These are phyloP conservation scores for Coemansia erecta DNA, from an alignment of 192 early-diverging fungal genomes.

Conservation along the genomic window DNA sequence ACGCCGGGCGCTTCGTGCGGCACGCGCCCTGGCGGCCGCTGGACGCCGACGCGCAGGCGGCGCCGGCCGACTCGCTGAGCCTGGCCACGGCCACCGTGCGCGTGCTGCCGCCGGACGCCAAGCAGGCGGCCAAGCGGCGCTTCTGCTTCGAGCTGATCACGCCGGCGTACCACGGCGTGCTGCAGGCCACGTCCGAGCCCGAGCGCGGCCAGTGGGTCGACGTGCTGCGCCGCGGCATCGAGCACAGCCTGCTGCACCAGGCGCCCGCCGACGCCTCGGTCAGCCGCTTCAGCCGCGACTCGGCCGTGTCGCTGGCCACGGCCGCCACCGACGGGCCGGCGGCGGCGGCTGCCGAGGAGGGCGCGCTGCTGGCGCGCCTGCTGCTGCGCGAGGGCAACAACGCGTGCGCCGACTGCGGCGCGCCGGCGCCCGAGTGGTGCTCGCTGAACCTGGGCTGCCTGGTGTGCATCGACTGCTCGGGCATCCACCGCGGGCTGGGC, in stretches of 20 bases:
- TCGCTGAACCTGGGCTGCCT: conserved; percentile 79
- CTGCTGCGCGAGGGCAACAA: conserved; percentile 25
- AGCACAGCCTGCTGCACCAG: conserved; percentile 30
- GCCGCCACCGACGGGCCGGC: conserved; percentile 19
- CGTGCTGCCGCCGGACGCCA: conserved; percentile 24
- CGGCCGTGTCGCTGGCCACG: conserved; percentile 17
- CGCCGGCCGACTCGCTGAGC: conserved; percentile 13
- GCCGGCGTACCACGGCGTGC: conserved; percentile 64
- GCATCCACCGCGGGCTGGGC: conserved; percentile 88
- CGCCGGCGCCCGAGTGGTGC: conserved; percentile 78
- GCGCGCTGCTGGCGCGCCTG: conserved; percentile 23
- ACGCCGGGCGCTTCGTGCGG: conserved; percentile 33
- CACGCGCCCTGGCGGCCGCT: conserved; percentile 11
- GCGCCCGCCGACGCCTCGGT: too few relatives aligned
- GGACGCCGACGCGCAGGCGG: conserved; percentile 2
- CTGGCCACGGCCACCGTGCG: conserved; percentile 46
- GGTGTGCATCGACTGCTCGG: conserved; percentile 88
- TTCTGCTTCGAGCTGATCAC: conserved; percentile 83
- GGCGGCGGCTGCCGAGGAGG: conserved; percentile 7
- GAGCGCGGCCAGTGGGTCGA: conserved; percentile 73
- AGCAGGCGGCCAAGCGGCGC: conserved; percentile 50
- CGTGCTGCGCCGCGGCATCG: conserved; percentile 49
- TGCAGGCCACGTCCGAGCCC: conserved; percentile 70
- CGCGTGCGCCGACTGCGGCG: conserved; percentile 60
- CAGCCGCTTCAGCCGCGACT: conserved; percentile 9